These are phyloP conservation scores for Pachyrhizus erosus DNA, from an alignment of 306 rosid species.

Conservation along the genomic window DNA sequence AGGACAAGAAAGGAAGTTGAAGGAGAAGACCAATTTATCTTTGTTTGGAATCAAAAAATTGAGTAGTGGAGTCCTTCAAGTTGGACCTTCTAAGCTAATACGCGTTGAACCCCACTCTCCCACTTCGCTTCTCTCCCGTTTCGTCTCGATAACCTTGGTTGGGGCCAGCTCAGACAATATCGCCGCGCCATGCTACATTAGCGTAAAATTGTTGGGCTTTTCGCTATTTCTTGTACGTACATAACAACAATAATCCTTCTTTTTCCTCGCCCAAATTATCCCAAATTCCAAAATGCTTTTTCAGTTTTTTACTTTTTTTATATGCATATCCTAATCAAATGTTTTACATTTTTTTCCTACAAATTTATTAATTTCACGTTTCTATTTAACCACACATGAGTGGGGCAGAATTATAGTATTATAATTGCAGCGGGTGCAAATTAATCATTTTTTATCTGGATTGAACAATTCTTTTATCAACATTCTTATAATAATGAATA, in stretches of 20 bases:
- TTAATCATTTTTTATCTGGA: neutral
- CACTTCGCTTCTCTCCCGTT: neutral
- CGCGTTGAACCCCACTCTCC: neutral
- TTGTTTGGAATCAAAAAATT: conserved; percentile 39
- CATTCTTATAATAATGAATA: too few relatives aligned
- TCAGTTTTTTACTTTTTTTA: too few relatives aligned
- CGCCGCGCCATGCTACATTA: conserved; percentile 4
- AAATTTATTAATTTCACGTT: neutral
- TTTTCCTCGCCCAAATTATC: neutral
- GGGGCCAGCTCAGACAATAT: neutral
- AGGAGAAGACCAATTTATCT: conserved; percentile 23
- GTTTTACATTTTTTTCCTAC: neutral
- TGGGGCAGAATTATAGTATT: neutral
- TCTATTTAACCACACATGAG: neutral
- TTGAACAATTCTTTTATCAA: too few relatives aligned
- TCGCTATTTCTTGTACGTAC: too few relatives aligned
- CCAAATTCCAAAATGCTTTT: neutral
- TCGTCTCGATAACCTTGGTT: too few relatives aligned
- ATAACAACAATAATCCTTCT: neutral
- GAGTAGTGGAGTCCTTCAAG: conserved; percentile 37
- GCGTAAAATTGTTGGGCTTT: neutral
- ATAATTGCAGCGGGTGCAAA: neutral
- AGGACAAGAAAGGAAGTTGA: conserved; percentile 46
- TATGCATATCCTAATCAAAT: neutral
- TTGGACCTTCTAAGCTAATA: conserved; percentile 42